Base-by-base conservation (phyloP, 2,329 filamentous ascomycete species). In the Raffaelea ambrosiae region DNA sequence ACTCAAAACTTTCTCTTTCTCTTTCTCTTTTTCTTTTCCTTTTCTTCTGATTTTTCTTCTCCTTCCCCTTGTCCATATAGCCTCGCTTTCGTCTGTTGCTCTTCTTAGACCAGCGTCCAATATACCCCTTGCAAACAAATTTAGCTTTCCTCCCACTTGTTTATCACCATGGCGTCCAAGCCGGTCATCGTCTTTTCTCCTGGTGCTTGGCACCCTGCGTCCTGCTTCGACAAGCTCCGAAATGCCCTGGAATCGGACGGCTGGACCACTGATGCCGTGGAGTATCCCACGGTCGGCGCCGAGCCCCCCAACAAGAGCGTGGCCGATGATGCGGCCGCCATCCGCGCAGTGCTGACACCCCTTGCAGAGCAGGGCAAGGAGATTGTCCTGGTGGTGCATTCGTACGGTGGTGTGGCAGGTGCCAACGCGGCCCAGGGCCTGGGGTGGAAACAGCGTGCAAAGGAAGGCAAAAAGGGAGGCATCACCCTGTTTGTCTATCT, bases 191-290 rank as follows among this genome's bases (percentile, higher is more conserved):
- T 58, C 8, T 36, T 47, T n/a, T 38, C 40, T 11, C 63, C 62
- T 1, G 65, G 64, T 8, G 64, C 64, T 14, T 68, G 65, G 64
- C 51, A 64, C 42, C 49, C 29, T 4, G 58, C 62, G 0, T 40
- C 51, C n/a, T 52, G 55, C 48, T 66, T 58, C 39, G 51, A 58
- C 33, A 40, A 51, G 14, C 51, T 64, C 9, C 56, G 55, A n/a
- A 46, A 53, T 7, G 49, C 50, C 19, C 57, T 68, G 14, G 31
- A 59, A 11, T 45, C 48, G 1, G 54, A 56, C 18, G 63, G 60
- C 3, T 62, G 57, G 45, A 48, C 57, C 10, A 60, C 58, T 1
- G 57, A 54, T 23, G 58, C 55, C 5, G 56, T 62, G 23, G 52
- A 57, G n/a, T 62, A 59, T 5, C 64, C 62, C 2, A 56, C 58